These are phyloP conservation scores for Backusella parvicylindrica DNA, from an alignment of 192 early-diverging fungal species.

Conservation along the genomic window DNA sequence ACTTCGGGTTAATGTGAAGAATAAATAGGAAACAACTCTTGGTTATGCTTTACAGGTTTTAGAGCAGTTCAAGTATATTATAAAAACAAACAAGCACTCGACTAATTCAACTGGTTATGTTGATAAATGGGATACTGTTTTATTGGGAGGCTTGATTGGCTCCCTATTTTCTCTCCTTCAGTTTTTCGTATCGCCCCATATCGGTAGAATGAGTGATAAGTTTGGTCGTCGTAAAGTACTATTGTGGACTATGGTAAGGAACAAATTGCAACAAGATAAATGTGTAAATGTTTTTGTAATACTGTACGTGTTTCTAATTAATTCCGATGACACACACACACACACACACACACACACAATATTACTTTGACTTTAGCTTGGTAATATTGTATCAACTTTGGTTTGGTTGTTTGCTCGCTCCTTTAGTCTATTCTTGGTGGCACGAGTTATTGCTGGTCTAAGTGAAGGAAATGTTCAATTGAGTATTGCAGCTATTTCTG, in stretches of 20 bases:
- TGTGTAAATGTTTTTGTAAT: background rate
- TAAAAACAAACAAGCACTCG: conserved; percentile 3
- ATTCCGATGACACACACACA: background rate
- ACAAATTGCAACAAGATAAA: background rate
- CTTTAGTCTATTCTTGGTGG: conserved; percentile 81
- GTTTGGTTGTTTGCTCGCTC: conserved; percentile 88
- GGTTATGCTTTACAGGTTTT: conserved; percentile 18
- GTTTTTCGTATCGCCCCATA: conserved; percentile 80
- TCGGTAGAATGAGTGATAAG: conserved; percentile 76
- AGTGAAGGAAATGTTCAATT: conserved; percentile 99
- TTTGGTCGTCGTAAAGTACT: conserved; percentile 80
- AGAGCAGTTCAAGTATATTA: conserved; percentile 29
- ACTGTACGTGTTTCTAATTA: background rate
- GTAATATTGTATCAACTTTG: conserved; percentile 84
- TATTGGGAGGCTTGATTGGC: conserved; percentile 89
- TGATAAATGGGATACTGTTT: conserved; percentile 66
- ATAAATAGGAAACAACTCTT: conserved; percentile 26
- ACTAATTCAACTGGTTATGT: background rate
- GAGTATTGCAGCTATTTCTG: conserved; percentile 92
- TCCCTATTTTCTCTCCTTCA: conserved; percentile 94
- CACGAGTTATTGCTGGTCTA: conserved; percentile 87
- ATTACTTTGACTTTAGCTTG: conserved; percentile 47
- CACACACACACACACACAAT: background rate
- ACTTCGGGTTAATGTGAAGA: background rate
- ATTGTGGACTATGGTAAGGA: conserved; percentile 77